Evolutionary conservation across 1,284 basidiomycete species (phyloP), one percentile per base, ranked within the genome.

Genomic region (Cryptococcus jaspeensis): DNA sequence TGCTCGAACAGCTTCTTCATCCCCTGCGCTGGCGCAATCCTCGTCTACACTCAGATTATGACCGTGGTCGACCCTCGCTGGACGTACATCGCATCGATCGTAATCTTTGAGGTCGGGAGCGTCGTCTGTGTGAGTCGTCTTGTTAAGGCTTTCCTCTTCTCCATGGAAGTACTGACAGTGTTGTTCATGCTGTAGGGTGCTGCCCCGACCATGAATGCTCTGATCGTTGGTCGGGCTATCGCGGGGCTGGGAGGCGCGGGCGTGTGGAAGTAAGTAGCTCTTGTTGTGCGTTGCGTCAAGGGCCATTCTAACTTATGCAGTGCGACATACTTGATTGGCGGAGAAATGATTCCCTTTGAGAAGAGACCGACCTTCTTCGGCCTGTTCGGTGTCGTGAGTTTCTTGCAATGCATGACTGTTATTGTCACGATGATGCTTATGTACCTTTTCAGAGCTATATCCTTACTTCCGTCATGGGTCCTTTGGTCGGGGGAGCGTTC

Each of bases 181-280:
- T 36, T 2, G 18, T 13, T 4, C 40, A n/a, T n/a, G n/a, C n/a
- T n/a, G n/a, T n/a, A 66, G 64, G 65, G 65, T 5, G 60, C 67
- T 1, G 67, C 67, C 0, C 42, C 45, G 3, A 61, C 56, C 11
- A 69, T 69, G 67, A 57, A 61, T 53, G 59, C 64, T 46, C 40
- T 69, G 32, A 65, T 69, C 39, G 50, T 59, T 23, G 67, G 67
- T 9, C 58, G 67, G 46, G 62, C 63, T 7, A 41, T 69, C 25
- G 56, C 63, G 4, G 65, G 63, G 5, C 57, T 69, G 5, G 67
- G 67, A 13, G 67, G 67, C 28, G 63, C 64, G 1, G 65, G 65
- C 15, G 49, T 65, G 50, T 67, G 61, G 61, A 67, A 67, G 64
- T 66, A 52, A 59, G 64, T 49, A 7, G 2, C 11, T n/a, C n/a